phyloP scores from a whole-genome alignment of 768 basidiomycete species.

The Mycena albidolilacea region DNA sequence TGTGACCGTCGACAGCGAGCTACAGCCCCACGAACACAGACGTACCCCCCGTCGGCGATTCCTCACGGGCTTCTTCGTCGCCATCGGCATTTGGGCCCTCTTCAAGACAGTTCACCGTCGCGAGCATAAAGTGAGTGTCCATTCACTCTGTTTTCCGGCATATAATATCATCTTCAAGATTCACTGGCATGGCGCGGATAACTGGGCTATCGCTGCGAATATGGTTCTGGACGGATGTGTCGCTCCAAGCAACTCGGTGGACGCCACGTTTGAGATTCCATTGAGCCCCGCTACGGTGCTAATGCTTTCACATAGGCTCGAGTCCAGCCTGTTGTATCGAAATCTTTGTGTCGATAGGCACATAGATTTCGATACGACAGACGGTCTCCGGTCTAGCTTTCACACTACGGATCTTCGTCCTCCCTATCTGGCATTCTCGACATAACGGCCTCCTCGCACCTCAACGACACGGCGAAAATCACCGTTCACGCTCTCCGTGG shows the following conservation, averaged over 20 bases:
- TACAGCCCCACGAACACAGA: neutral
- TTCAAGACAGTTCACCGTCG: neutral
- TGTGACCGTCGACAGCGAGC: neutral
- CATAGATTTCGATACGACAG: too few relatives aligned
- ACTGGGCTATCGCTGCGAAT: conserved; percentile 14
- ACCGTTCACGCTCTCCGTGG: conserved; percentile 1
- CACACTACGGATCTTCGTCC: neutral
- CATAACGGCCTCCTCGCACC: conserved; percentile 14
- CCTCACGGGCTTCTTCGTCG: neutral
- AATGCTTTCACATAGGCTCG: neutral
- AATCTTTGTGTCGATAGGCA: too few relatives aligned
- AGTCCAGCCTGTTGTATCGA: too few relatives aligned
- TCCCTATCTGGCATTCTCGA: conserved; percentile 13
- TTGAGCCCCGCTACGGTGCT: conserved; percentile 17
- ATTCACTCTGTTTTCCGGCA: neutral
- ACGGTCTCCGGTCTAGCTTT: too few relatives aligned
- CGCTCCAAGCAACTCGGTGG: neutral
- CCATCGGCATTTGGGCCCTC: neutral
- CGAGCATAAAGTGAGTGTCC: neutral
- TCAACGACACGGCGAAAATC: conserved; percentile 18
- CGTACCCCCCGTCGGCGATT: conserved; percentile 22
- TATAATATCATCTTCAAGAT: neutral
- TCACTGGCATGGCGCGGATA: neutral
- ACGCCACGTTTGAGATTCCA: conserved; percentile 18
- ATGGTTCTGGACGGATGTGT: conserved; percentile 7